Evolutionary conservation across 2,329 filamentous ascomycete species (phyloP).

Genomic region (Graphilbum ipis-grandicollis): DNA sequence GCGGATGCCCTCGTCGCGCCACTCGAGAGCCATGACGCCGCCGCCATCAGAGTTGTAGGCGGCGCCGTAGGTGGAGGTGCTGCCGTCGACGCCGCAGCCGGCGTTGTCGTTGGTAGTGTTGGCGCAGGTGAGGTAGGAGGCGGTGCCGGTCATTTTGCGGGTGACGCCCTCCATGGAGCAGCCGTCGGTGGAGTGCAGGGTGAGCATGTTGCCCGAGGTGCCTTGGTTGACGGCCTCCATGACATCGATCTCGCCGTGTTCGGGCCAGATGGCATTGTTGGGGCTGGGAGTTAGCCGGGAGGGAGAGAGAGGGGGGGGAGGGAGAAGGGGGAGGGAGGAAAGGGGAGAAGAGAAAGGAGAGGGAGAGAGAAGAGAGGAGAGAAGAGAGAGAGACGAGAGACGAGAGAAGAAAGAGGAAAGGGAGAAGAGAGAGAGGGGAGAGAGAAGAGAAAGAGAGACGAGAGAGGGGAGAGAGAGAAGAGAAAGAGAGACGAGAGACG

Average conservation of each 20-base stretch:
- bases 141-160: slow-evolving; percentile 32
- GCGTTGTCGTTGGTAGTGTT: slow-evolving; percentile 25
- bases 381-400: not conserved
- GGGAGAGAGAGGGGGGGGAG: not conserved
- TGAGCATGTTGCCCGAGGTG: slow-evolving; percentile 37
- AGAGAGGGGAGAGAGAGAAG: not conserved
- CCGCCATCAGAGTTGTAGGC: slow-evolving; percentile 35
- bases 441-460: not conserved
- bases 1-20: slow-evolving; percentile 41
- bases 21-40: slow-evolving; percentile 43
- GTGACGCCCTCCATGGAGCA: slow-evolving; percentile 35
- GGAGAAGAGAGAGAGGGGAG: not conserved
- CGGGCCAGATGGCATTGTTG: slow-evolving; percentile 25
- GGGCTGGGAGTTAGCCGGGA: slow-evolving; percentile 27
- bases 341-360: not conserved
- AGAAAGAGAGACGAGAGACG: not conserved
- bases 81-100: slow-evolving; percentile 36
- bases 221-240: slow-evolving; percentile 24
- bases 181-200: slow-evolving; percentile 35
- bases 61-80: slow-evolving; percentile 27
- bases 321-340: not conserved
- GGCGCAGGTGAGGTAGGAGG: slow-evolving; percentile 28
- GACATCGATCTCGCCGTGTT: slow-evolving; percentile 26
- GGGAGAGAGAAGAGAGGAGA: not conserved
- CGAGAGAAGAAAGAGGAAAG: not conserved